phyloP scores from a whole-genome alignment of 371 early-diverging fungal genomes.

The Syncephalastrum contaminatum region DNA sequence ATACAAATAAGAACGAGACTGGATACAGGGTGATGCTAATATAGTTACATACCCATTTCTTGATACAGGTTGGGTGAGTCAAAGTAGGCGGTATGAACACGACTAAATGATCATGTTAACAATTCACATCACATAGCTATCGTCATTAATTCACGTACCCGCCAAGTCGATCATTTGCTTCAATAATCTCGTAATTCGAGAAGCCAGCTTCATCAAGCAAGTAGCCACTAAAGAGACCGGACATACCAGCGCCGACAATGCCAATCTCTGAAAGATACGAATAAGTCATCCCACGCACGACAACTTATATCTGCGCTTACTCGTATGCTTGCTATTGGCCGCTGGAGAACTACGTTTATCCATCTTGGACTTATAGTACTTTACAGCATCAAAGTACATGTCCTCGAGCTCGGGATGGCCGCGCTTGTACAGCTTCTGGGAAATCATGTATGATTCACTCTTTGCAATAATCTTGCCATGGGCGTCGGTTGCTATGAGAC shows the following conservation, averaged over 20 bases:
- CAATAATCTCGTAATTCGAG: slow-evolving; percentile 31
- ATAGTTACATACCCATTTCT: slow-evolving; percentile 24
- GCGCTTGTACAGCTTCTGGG: slow-evolving; percentile 19
- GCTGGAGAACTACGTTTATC: slow-evolving; percentile 16
- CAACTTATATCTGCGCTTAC: background rate
- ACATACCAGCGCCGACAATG: slow-evolving; percentile 37
- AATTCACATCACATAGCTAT: background rate
- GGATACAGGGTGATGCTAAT: no score
- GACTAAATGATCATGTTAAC: slow-evolving; percentile 11
- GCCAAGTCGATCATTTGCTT: slow-evolving; percentile 29
- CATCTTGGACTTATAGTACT: slow-evolving; percentile 21
- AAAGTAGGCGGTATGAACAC: slow-evolving; percentile 34
- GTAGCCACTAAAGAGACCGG: slow-evolving; percentile 30
- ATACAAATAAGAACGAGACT: no score
- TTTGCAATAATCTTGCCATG: slow-evolving; percentile 18
- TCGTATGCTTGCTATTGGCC: slow-evolving; percentile 18
- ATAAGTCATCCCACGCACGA: background rate
- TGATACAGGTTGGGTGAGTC: slow-evolving; percentile 21
- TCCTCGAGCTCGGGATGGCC: slow-evolving; percentile 28
- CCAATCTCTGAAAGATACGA: slow-evolving; percentile 21
- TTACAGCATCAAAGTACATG: slow-evolving; percentile 33
- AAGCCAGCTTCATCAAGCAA: slow-evolving; percentile 34
- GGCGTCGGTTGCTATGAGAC: slow-evolving; percentile 19
- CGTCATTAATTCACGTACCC: slow-evolving; percentile 14
- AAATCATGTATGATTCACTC: slow-evolving; percentile 14